These are phyloP conservation scores for Sclerotinia sclerotiorum DNA, from an alignment of 2,329 filamentous ascomycete species.

Conservation along the genomic window DNA sequence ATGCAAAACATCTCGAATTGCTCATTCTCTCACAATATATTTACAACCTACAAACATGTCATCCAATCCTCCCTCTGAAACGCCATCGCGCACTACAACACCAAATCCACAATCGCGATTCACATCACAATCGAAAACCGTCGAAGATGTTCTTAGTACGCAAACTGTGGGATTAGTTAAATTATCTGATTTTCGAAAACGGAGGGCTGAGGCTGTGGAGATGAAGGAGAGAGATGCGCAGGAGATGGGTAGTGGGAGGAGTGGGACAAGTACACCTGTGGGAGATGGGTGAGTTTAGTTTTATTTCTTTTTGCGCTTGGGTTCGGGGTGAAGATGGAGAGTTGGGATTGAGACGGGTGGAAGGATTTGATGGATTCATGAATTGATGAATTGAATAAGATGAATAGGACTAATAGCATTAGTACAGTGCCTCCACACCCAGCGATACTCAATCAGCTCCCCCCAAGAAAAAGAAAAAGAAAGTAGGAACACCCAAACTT, in stretches of 20 bases:
- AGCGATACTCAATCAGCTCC: constrained; percentile 33
- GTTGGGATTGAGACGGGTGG: background rate
- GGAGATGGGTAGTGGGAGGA: constrained; percentile 47
- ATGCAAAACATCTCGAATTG: background rate
- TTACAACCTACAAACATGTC: constrained; percentile 25
- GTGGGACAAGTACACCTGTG: constrained; percentile 35
- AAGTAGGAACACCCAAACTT: constrained; percentile 50
- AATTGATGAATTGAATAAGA: background rate
- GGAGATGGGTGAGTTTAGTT: constrained; percentile 56
- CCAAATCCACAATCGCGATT: constrained; percentile 39
- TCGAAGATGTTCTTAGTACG: constrained; percentile 41
- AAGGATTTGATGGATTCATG: background rate
- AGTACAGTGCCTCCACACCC: constrained; percentile 47
- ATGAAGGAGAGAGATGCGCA: constrained; percentile 80
- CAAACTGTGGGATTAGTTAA: constrained; percentile 77
- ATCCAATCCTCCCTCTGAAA: constrained; percentile 35
- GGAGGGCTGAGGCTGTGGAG: constrained; percentile 90
- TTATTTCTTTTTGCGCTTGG: constrained; percentile 23
- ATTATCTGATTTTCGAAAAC: constrained; percentile 92
- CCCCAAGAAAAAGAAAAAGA: constrained; percentile 49
- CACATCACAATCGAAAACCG: constrained; percentile 38
- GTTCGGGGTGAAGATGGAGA: background rate
- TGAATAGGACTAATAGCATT: constrained; percentile 35
- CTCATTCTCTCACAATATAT: background rate
- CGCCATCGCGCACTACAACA: constrained; percentile 35